phyloP scores from a whole-genome alignment of 495 filamentous ascomycete genomes.

The Aspergillus sclerotioniger region DNA sequence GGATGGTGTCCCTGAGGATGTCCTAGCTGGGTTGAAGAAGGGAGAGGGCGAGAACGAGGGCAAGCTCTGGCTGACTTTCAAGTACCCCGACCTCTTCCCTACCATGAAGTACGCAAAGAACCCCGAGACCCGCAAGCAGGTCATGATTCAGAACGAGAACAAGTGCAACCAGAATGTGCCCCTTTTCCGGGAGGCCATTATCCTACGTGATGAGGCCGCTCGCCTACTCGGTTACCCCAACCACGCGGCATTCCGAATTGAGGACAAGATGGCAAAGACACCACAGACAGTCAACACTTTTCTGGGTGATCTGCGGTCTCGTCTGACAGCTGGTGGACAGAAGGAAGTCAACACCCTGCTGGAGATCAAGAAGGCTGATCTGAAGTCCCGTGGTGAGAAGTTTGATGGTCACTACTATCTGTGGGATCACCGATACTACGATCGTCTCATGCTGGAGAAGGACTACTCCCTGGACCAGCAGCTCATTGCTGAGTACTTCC shows the following conservation, averaged over 20 bases:
- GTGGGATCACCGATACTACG: conserved; percentile 88
- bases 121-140: conserved; percentile 52
- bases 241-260: conserved; percentile 86
- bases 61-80: conserved; percentile 65
- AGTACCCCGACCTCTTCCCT: conserved; percentile 68
- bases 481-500: conserved; percentile 92
- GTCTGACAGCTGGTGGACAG: conserved; percentile 72
- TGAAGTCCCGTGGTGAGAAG: conserved; percentile 53
- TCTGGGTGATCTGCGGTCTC: conserved; percentile 71
- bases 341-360: conserved; percentile 72
- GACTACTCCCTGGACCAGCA: conserved; percentile 87
- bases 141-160: conserved; percentile 67
- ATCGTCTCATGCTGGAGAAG: conserved; percentile 87
- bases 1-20: conserved; percentile 62
- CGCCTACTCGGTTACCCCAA: conserved; percentile 88
- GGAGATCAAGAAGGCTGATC: conserved; percentile 77
- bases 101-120: conserved; percentile 62
- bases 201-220: conserved; percentile 89
- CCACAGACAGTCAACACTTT: conserved; percentile 83
- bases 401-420: conserved; percentile 80
- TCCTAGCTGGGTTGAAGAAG: conserved; percentile 62
- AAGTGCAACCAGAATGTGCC: conserved; percentile 84
- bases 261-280: conserved; percentile 97
- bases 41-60: conserved; percentile 67
- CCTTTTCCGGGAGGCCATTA: conserved; percentile 81